These are phyloP conservation scores for Plasmodium vinckei DNA, from an alignment of 169 alveolate species.

Conservation along the genomic window DNA sequence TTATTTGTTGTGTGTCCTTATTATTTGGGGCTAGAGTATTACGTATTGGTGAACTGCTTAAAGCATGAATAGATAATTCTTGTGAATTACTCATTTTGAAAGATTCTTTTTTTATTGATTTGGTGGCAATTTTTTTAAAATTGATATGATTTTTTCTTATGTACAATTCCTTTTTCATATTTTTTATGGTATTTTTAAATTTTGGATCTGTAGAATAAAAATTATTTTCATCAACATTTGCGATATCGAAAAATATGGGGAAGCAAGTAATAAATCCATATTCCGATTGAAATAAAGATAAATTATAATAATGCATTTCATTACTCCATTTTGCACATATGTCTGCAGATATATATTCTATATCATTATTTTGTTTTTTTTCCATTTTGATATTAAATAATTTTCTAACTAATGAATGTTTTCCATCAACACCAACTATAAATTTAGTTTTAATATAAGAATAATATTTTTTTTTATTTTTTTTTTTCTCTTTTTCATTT, in stretches of 20 bases:
- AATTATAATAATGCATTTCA: constrained; percentile 35
- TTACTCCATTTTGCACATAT: constrained; percentile 47
- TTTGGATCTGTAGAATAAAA: constrained; percentile 17
- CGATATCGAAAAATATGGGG: constrained; percentile 30
- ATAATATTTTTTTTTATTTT: background rate
- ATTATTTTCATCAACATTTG: constrained; percentile 20
- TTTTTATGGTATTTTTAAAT: constrained; percentile 2
- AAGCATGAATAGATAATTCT: too few species aligned
- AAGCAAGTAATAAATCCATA: constrained; percentile 48
- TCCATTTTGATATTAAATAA: constrained; percentile 30
- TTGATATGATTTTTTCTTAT: background rate
- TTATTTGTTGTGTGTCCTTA: too few species aligned
- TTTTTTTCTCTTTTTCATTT: background rate
- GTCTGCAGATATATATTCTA: constrained; percentile 46
- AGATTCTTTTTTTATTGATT: too few species aligned
- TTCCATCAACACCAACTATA: constrained; percentile 48
- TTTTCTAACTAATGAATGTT: constrained; percentile 26
- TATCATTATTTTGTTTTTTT: background rate
- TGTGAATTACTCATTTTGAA: too few species aligned
- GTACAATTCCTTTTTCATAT: constrained; percentile 2
- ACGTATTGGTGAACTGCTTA: too few species aligned
- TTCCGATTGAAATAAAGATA: constrained; percentile 25
- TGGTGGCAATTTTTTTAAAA: too few species aligned
- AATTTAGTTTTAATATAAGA: constrained; percentile 32
- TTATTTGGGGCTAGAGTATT: too few species aligned